Conservation (phyloP, 2,329 filamentous ascomycete species). For the Aspergillus luchuensis region DNA sequence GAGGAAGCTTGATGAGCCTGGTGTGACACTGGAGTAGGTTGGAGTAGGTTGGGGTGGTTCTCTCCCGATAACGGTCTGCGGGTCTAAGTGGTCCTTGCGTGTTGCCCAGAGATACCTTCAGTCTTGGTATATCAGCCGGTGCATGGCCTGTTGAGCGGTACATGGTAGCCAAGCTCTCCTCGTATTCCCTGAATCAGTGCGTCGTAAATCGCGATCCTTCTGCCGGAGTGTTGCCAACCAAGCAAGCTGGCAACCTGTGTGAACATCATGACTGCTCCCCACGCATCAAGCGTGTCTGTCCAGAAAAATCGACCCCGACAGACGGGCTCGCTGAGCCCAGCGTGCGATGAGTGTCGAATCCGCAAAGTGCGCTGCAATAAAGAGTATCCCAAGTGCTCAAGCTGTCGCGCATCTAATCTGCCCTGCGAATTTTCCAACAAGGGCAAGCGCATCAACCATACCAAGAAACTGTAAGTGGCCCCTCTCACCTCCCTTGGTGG, state of each 20-base stretch:
- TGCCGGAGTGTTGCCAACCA: background rate
- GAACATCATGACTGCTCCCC: background rate
- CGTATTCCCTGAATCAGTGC: background rate
- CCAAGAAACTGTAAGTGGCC: background rate
- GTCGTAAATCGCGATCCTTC: background rate
- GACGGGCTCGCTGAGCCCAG: background rate
- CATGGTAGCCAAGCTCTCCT: background rate
- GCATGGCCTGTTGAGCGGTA: background rate
- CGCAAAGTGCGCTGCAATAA: conserved; percentile 2
- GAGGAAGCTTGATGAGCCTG: conserved; percentile 4
- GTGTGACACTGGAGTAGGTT: background rate
- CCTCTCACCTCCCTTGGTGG: background rate
- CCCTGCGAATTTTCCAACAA: background rate
- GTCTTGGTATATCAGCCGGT: background rate
- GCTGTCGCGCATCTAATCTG: background rate
- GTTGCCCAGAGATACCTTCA: background rate
- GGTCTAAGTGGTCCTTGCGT: background rate
- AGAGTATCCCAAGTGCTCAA: background rate
- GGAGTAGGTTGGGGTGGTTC: background rate
- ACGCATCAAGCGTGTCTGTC: background rate
- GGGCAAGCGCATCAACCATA: background rate
- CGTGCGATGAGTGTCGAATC: background rate
- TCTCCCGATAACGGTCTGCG: background rate
- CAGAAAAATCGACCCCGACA: background rate
- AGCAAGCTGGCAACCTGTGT: background rate